A percentile compares a stretch with the other conserved stretches of the same genome.
Conservation (phyloP, 768 basidiomycete genomes). For the Collybia sp. region DNA sequence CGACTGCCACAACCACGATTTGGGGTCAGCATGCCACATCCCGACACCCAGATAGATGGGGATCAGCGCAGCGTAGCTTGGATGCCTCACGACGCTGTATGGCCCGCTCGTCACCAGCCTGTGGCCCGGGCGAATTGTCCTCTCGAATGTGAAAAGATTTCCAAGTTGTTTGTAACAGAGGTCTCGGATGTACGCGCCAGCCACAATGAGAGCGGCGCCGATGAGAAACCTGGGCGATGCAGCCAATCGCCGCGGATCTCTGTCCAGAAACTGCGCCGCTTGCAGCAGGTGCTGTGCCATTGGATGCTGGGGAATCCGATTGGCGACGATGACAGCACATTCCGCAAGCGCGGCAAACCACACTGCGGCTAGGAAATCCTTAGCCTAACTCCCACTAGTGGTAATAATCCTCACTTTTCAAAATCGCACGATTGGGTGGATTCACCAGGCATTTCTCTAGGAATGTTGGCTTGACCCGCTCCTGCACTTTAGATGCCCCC, state of each 20-base stretch:
- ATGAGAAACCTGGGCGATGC: too few relatives aligned
- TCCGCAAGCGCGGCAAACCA: not conserved
- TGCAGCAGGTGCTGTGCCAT: too few relatives aligned
- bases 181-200: constrained; percentile 16
- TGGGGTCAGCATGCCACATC: constrained; percentile 3
- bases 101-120: constrained; percentile 21
- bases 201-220: not conserved
- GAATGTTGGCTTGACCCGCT: too few relatives aligned
- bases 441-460: too few relatives aligned
- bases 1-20: constrained; percentile 10
- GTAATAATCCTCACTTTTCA: too few relatives aligned
- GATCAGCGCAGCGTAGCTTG: constrained; percentile 16
- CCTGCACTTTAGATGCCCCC: too few relatives aligned
- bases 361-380: not conserved
- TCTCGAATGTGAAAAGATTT: constrained; percentile 21
- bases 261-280: too few relatives aligned
- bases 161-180: constrained; percentile 20
- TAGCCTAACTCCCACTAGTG: too few relatives aligned
- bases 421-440: too few relatives aligned
- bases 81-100: constrained; percentile 23
- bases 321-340: not conserved
- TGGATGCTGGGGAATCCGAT: not conserved
- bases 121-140: constrained; percentile 16
- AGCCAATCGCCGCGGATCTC: too few relatives aligned
- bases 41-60: constrained; percentile 10